Base-by-base conservation (phyloP, 164 flowering plant species). In the Saururus chinensis region DNA sequence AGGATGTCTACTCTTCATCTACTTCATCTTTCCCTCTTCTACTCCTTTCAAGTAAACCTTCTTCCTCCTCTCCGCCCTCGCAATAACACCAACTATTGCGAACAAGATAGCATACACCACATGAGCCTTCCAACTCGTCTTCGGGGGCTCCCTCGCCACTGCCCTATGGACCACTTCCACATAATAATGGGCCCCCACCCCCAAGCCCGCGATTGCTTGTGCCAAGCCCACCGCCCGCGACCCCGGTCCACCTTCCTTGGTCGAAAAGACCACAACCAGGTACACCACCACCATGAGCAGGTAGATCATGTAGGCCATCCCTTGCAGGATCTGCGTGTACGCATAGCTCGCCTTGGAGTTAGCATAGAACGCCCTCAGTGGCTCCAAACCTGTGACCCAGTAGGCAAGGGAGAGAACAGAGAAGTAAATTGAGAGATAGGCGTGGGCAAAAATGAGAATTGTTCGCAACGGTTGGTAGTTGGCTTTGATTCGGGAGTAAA, bases 91-190 rank as follows among this genome's bases (percentile, higher is more conserved):
- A 66, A 92, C 73, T 65, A 79, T 68, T 19, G 86, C 77, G 48
- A 89, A 92, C 75, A 93, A 86, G 75, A 83, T 77, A 75, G 97
- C 97, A 57, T 93, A 93, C 41, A 88, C 60, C 58, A 81, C 96
- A 62, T 93, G 92, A 17, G 86, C 72, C 73, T 79, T 88, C 98
- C 98, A 93, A 51, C 81, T 84, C 9, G 89, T 86, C 80, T 70
- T 84, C 8, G 98, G 98, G 11, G 97, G 83, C 66, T 93, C 87
- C 57, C 62, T 79, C 68, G 82, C 57, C 67, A 93, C 89, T 54
- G 84, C 80, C 65, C 92, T 71, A 58, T 88, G 98, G 60, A 86
- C 90, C 68, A 93, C 97, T 56, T 85, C 68, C 67, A 82, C 73
- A 67, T 93, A 93, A 59, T 82, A 90, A 77, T 93, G 98, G 9